Base-by-base conservation (phyloP, 257 asterid genomes). In the Lantana camara region DNA sequence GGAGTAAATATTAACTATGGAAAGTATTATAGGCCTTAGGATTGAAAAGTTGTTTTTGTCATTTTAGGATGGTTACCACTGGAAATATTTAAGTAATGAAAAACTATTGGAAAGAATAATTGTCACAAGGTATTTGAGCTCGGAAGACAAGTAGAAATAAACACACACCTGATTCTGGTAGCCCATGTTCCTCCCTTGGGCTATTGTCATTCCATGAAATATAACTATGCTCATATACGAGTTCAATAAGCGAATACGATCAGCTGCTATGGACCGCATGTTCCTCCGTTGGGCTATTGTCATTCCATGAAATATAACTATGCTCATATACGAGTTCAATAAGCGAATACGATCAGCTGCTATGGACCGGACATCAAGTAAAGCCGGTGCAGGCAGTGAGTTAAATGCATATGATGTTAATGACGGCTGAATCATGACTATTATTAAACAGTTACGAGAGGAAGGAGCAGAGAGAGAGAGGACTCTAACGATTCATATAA, bases 261-360 rank as follows among this genome's bases (percentile, higher is more conserved):
- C 99, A 6, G 97, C 89, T 41, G 89, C 77, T 64, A 94, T 90
- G 64, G 97, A 94, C 54, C 83, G 85, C n/a, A n/a, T n/a, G n/a
- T n/a, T n/a, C n/a, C 99, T 94, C 99, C 99, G 90, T 42, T 88
- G 99, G 59, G 97, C 97, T 74, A 94, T 83, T 40, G 97, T 90
- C 92, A 86, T 86, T 68, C 99, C 99, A 70, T 94, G 99, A 84
- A 94, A 94, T 57, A 94, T 79, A 65, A 94, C 99, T 74, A 88
- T 73, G 69, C 97, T 90, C 68, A 94, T 86, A 75, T 94, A 94
- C 9, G 97, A 75, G 82, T 94, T 97, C 65, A 94, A 83, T 78
- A 94, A 72, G 60, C 90, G 95, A 80, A 88, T 90, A 70, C 95
- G 95, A 73, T 94, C 99, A 6, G 97, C 89, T 41, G 89, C 77